These are phyloP conservation scores for Venturia aucupariae DNA, from an alignment of 2,329 filamentous ascomycete genomes.

Conservation along the genomic window DNA sequence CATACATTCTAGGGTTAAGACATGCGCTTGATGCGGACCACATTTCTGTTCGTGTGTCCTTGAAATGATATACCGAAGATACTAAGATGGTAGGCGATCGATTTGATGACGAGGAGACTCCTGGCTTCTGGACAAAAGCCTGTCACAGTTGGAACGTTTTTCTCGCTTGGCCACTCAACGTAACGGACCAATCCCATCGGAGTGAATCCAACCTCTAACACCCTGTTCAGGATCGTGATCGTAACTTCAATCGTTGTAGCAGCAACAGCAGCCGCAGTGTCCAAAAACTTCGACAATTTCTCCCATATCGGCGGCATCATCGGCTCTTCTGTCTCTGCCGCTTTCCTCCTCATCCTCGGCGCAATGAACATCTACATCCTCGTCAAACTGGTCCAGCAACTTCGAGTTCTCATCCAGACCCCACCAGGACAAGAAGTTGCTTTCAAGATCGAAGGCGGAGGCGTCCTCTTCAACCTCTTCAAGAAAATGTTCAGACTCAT, in stretches of 20 bases:
- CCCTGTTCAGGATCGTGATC: slow-evolving; percentile 56
- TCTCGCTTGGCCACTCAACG: slow-evolving; percentile 88
- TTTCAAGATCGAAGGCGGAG: slow-evolving; percentile 66
- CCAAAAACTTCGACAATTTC: slow-evolving; percentile 72
- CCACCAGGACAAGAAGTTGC: slow-evolving; percentile 38
- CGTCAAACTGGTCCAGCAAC: slow-evolving; percentile 61
- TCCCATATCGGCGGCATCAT: slow-evolving; percentile 76
- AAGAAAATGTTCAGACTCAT: slow-evolving; percentile 67
- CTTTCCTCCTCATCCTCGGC: slow-evolving; percentile 73
- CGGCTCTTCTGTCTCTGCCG: slow-evolving; percentile 76
- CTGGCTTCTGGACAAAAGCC: slow-evolving; percentile 77
- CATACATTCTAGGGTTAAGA: slow-evolving; percentile 80
- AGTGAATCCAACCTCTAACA: neutral
- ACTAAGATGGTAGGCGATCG: slow-evolving; percentile 54
- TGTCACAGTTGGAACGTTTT: slow-evolving; percentile 89
- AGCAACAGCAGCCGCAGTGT: slow-evolving; percentile 75
- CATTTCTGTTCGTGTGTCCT: slow-evolving; percentile 42
- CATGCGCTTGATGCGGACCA: slow-evolving; percentile 99
- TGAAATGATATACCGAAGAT: neutral
- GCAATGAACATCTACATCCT: slow-evolving; percentile 80
- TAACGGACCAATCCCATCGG: slow-evolving; percentile 22
- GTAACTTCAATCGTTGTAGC: slow-evolving; percentile 87
- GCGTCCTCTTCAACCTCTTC: slow-evolving; percentile 63
- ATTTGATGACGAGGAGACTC: slow-evolving; percentile 85
- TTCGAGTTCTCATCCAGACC: slow-evolving; percentile 50